phyloP scores from a whole-genome alignment of 768 basidiomycete genomes.

The Russula sp. region DNA sequence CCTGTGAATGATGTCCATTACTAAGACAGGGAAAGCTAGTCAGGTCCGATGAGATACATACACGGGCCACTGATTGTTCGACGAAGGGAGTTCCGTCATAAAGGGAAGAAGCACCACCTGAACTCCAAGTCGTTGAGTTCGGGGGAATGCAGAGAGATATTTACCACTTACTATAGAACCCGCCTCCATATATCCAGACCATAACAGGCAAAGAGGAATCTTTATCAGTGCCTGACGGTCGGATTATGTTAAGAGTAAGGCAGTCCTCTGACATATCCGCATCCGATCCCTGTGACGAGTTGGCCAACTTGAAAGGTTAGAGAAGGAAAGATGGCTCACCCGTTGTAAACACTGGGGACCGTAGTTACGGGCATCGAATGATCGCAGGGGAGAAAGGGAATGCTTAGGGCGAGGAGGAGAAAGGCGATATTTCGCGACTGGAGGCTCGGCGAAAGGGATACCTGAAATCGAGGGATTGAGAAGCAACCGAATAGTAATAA shows the following conservation, averaged over 20 bases:
- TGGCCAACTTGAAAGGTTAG: background rate
- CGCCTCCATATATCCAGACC: conserved; percentile 47
- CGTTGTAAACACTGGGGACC: conserved; percentile 37
- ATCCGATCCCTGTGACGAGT: background rate
- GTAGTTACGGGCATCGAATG: conserved; percentile 37
- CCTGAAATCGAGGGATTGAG: conserved; percentile 28
- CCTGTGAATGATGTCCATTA: conserved; percentile 4
- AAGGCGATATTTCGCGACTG: conserved; percentile 35
- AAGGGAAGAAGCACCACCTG: conserved; percentile 10
- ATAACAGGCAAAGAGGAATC: conserved; percentile 42
- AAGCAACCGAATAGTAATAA: too few species aligned
- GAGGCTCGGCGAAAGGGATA: conserved; percentile 40
- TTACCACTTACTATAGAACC: conserved; percentile 33
- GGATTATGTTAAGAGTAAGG: conserved; percentile 47
- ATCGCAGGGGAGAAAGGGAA: conserved; percentile 25
- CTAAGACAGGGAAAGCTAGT: background rate
- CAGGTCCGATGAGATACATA: conserved; percentile 1
- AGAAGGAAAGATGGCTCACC: conserved; percentile 2
- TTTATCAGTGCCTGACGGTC: conserved; percentile 38
- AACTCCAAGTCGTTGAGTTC: background rate
- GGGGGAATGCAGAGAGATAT: background rate
- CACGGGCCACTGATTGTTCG: conserved; percentile 22
- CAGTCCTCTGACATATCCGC: conserved; percentile 45
- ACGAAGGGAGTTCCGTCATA: conserved; percentile 20
- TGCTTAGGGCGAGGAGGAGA: conserved; percentile 32